phyloP scores from a whole-genome alignment of 2,329 filamentous ascomycete species.

The Penicillium expansum region DNA sequence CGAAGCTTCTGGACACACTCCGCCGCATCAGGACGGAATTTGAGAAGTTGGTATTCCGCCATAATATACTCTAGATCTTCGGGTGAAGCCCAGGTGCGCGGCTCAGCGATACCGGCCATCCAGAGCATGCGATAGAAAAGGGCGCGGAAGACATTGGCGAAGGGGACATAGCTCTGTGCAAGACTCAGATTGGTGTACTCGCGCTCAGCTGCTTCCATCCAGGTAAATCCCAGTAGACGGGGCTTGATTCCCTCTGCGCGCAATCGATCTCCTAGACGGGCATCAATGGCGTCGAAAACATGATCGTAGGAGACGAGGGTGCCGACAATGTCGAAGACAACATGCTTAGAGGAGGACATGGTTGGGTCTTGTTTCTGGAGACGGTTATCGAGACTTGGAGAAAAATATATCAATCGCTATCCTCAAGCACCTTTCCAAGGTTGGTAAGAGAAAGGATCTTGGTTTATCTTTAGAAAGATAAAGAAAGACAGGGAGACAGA shows the following conservation, averaged over 20 bases:
- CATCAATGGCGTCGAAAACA: conserved; percentile 39
- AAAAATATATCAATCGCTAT: too few relatives aligned
- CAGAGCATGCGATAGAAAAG: conserved; percentile 47
- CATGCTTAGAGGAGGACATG: conserved; percentile 22
- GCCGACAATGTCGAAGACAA: conserved; percentile 37
- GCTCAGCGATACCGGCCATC: conserved; percentile 41
- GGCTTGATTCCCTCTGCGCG: conserved; percentile 35
- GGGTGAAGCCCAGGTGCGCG: conserved; percentile 37
- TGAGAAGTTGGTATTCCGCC: conserved; percentile 32
- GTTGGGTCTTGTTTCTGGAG: background rate
- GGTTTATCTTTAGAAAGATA: background rate
- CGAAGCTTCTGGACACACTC: conserved; percentile 40
- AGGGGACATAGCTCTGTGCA: conserved; percentile 39
- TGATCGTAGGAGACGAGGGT: conserved; percentile 45
- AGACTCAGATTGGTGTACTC: conserved; percentile 49
- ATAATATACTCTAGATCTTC: conserved; percentile 41
- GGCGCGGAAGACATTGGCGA: conserved; percentile 37
- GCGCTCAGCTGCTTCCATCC: conserved; percentile 44
- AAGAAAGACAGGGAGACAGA: background rate
- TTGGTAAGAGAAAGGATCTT: background rate
- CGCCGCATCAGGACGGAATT: conserved; percentile 36
- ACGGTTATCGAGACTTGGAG: background rate
- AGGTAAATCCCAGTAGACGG: conserved; percentile 41
- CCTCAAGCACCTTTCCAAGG: background rate
- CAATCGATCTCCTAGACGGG: conserved; percentile 39